Evolutionary conservation across 2,329 filamentous ascomycete species (phyloP).

Genomic region (Neofusicoccum umdonicola): DNA sequence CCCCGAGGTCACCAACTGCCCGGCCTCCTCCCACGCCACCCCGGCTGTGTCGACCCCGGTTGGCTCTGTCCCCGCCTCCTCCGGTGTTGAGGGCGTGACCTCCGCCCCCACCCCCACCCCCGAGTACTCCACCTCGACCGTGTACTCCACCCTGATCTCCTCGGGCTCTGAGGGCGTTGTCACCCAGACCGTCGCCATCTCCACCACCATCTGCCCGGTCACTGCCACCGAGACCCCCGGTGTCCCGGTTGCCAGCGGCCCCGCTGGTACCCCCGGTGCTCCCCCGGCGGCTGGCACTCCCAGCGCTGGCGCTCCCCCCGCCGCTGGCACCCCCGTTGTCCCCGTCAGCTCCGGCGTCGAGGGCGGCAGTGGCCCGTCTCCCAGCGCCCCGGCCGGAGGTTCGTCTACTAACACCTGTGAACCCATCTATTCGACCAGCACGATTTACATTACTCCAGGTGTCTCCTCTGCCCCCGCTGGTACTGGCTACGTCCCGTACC

Average conservation of each 20-base stretch:
- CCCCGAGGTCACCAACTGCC: constrained; percentile 21
- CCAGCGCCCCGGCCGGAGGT: constrained; percentile 14
- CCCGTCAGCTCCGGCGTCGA: constrained; percentile 11
- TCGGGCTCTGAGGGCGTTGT: constrained; percentile 2
- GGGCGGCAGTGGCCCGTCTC: neutral
- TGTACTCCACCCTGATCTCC: constrained; percentile 11
- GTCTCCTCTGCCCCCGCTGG: constrained; percentile 5
- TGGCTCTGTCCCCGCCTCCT: constrained; percentile 2
- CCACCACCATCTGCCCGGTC: constrained; percentile 18
- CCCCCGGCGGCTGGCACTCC: constrained; percentile 27
- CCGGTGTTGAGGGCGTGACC: neutral
- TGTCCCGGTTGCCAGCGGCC: neutral
- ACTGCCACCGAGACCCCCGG: constrained; percentile 17
- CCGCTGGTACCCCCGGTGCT: constrained; percentile 4
- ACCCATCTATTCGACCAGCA: constrained; percentile 13
- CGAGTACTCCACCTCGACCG: constrained; percentile 4
- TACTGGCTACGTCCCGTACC: constrained; percentile 46
- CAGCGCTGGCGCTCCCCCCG: constrained; percentile 39
- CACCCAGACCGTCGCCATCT: constrained; percentile 17
- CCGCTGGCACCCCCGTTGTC: constrained; percentile 51
- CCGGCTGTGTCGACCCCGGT: neutral
- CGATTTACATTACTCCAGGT: constrained; percentile 19
- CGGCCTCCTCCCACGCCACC: constrained; percentile 18
- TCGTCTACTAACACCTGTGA: constrained; percentile 13
- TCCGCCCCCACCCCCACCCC: neutral